phyloP scores from a whole-genome alignment of 1,284 basidiomycete species.

The Moniliella sp. region DNA sequence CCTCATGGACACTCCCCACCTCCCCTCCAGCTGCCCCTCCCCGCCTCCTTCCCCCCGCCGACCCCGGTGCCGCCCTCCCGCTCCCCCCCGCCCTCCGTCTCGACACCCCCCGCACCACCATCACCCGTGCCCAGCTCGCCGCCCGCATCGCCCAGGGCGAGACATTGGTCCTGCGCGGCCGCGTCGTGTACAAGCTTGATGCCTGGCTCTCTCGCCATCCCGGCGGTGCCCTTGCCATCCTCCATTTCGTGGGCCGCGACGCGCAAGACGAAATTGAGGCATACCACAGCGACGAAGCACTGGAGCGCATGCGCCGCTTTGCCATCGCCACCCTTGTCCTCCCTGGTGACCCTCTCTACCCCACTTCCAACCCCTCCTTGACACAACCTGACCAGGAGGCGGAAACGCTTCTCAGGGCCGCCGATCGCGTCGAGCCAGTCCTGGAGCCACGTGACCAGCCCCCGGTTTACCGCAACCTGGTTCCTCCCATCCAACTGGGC shows the following conservation, averaged over 20 bases:
- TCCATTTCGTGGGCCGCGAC: slow-evolving; percentile 88
- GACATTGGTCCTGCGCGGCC: slow-evolving; percentile 55
- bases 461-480: slow-evolving; percentile 51
- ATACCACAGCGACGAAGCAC: slow-evolving; percentile 55
- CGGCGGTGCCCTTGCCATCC: slow-evolving; percentile 65
- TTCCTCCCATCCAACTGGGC: slow-evolving; percentile 75
- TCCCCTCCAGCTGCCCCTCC: no score
- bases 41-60: no score
- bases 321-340: slow-evolving; percentile 52
- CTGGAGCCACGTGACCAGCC: no score
- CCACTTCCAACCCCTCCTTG: no score
- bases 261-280: slow-evolving; percentile 83
- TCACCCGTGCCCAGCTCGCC: slow-evolving; percentile 19
- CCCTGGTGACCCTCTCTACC: slow-evolving; percentile 25
- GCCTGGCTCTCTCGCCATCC: slow-evolving; percentile 65
- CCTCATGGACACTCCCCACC: no score
- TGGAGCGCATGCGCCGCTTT: slow-evolving; percentile 48
- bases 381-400: no score
- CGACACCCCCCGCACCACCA: no score
- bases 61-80: no score
- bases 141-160: slow-evolving; percentile 35
- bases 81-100: no score
- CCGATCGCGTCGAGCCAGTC: no score
- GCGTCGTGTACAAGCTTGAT: slow-evolving; percentile 59
- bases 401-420: no score